A percentile compares a stretch with the other conserved stretches of the same genome.
phyloP scores from a whole-genome alignment of 768 basidiomycete species.

The Mycena chlorophos region DNA sequence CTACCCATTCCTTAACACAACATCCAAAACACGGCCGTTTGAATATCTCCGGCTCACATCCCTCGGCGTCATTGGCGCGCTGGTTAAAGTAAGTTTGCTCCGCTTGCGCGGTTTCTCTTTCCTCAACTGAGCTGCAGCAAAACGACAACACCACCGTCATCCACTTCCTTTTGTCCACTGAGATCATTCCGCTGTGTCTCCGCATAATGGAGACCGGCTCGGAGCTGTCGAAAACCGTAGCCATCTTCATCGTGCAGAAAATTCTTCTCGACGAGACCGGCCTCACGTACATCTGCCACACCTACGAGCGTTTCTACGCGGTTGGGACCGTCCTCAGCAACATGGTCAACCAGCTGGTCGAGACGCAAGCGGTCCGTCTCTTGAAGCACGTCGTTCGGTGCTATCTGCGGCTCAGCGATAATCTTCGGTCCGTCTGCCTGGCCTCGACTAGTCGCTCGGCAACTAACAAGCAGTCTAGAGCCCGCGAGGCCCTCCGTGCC shows the following conservation, averaged over 20 bases:
- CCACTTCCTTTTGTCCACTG: slow-evolving; percentile 97
- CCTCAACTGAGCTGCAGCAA: slow-evolving; percentile 57
- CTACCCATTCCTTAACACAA: slow-evolving; percentile 98
- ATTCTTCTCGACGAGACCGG: slow-evolving; percentile 96
- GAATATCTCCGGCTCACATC: slow-evolving; percentile 99
- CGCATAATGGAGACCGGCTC: slow-evolving; percentile 99
- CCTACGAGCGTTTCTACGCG: slow-evolving; percentile 99
- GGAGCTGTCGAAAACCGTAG: slow-evolving; percentile 97
- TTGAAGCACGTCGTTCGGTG: slow-evolving; percentile 98
- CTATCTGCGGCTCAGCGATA: slow-evolving; percentile 94
- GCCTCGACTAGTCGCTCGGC: slow-evolving; percentile 1
- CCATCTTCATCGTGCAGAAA: slow-evolving; percentile 99
- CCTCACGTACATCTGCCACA: slow-evolving; percentile 97
- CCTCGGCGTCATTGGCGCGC: slow-evolving; percentile 97
- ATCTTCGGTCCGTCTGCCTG: slow-evolving; percentile 69
- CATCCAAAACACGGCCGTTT: slow-evolving; percentile 98
- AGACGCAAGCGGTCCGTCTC: slow-evolving; percentile 94
- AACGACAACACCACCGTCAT: slow-evolving; percentile 99
- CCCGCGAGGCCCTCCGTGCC: slow-evolving; percentile 91
- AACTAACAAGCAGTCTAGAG: slow-evolving; percentile 48
- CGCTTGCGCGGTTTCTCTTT: slow-evolving; percentile 1
- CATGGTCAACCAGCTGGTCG: slow-evolving; percentile 98
- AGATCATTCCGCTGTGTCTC: slow-evolving; percentile 98
- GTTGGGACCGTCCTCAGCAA: slow-evolving; percentile 98
- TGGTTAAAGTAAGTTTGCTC: slow-evolving; percentile 77